Base-by-base conservation (phyloP, 306 rosid species). In the Ammopiptanthus mongolicus region DNA sequence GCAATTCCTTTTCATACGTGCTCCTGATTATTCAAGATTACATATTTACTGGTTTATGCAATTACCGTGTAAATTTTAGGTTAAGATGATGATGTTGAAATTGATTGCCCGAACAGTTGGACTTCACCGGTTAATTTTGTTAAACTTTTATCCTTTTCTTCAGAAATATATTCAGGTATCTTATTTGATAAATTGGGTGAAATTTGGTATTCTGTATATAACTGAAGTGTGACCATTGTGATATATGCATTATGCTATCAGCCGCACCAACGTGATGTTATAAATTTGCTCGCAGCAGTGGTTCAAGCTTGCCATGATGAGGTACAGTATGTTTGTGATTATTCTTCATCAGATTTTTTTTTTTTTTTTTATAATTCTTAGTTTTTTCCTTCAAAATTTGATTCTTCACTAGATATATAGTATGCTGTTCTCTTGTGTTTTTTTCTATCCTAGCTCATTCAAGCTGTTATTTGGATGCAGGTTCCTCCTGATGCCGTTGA, bases 291-390 rank as follows among this genome's bases (percentile, higher is more conserved):
- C 77, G 97, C 98, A 29, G 89, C 97, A 57, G 93, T 84, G 75
- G 93, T 91, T 78, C 97, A 91, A 82, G 86, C 98, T 22, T 91
- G 98, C 86, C 98, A 94, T 83, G 97, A 94, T 75, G 84, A 88
- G 98, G 98, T 94, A 86, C 39, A 41, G 62, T 67, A 68, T 41
- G 28, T 41, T 55, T 79, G 39, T 56, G 33, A 7, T 69, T 65
- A 53, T 76, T 7, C 31, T 66, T 28, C 5, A 29, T 19, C 52
- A 48, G 63, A 58, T 78, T 57, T 69, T 8, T 57, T 53, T 25
- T 46, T 78, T 57, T 69, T 8, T 57, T 53, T 25, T 46, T 47
- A 21, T 76, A 29, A n/a, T 61, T 48, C 37, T 14, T 75, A 76
- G 47, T 53, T 55, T 63, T 81, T 15, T 55, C 71, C 33, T 11